phyloP scores from a whole-genome alignment of 495 filamentous ascomycete species.

The Eremomyces bilateralis region DNA sequence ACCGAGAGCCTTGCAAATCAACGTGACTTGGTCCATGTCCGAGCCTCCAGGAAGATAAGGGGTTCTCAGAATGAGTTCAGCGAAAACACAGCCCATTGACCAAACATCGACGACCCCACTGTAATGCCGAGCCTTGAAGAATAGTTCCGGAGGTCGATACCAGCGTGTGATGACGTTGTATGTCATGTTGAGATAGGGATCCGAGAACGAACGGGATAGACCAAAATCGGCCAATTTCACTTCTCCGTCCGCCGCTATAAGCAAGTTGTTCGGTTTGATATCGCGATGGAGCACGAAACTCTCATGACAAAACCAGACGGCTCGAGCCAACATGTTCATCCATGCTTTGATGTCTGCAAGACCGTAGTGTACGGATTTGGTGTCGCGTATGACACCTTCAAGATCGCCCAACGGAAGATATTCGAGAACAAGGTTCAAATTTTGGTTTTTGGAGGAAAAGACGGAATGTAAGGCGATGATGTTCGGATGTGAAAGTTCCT shows the following conservation, averaged over 20 bases:
- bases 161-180: conserved; percentile 88
- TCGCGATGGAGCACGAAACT: conserved; percentile 89
- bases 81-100: conserved; percentile 85
- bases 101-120: conserved; percentile 81
- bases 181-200: conserved; percentile 78
- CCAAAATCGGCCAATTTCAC: conserved; percentile 97
- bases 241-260: conserved; percentile 80
- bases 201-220: conserved; percentile 68
- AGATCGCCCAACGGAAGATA: conserved; percentile 79
- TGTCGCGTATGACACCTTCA: conserved; percentile 78
- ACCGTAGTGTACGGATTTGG: conserved; percentile 45
- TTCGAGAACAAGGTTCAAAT: conserved; percentile 86
- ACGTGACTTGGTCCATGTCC: conserved; percentile 55
- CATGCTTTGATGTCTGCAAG: conserved; percentile 87
- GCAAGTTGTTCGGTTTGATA: conserved; percentile 96
- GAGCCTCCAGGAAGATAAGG: conserved; percentile 64
- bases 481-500: conserved; percentile 89
- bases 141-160: conserved; percentile 69
- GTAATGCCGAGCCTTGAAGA: conserved; percentile 78
- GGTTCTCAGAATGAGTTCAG: conserved; percentile 63
- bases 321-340: conserved; percentile 91
- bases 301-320: conserved; percentile 91
- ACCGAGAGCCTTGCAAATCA: conserved; percentile 69
- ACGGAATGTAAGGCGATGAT: conserved; percentile 80
- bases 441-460: conserved; percentile 81